These are phyloP conservation scores for Aspergillus candidus DNA, from an alignment of 2,329 filamentous ascomycete species.

Conservation along the genomic window DNA sequence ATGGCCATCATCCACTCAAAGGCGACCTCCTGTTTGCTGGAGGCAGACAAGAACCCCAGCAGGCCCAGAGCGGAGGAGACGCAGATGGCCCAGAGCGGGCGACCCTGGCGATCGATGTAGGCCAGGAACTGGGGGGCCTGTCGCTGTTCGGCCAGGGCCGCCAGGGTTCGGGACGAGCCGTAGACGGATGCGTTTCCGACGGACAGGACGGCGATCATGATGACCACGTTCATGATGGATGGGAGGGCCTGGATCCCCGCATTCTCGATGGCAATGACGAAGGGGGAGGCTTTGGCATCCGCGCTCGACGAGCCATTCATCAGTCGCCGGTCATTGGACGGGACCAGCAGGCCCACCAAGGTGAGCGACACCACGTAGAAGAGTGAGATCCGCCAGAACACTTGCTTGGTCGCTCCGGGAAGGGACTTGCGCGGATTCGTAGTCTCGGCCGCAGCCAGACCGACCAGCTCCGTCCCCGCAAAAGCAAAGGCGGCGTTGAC, in stretches of 20 bases:
- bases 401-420: conserved; percentile 82
- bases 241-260: conserved; percentile 76
- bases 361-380: conserved; percentile 84
- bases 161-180: conserved; percentile 82
- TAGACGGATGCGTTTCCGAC: conserved; percentile 92
- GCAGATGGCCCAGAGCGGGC: conserved; percentile 67
- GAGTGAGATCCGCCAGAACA: conserved; percentile 87
- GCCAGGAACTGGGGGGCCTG: conserved; percentile 71
- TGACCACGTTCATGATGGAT: conserved; percentile 91
- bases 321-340: conserved; percentile 61
- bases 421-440: conserved; percentile 61
- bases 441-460: conserved; percentile 55
- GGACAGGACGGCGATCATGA: conserved; percentile 81
- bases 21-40: conserved; percentile 53
- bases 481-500: conserved; percentile 60
- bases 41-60: conserved; percentile 69
- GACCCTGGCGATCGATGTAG: conserved; percentile 77
- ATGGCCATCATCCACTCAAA: conserved; percentile 77
- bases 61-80: conserved; percentile 64
- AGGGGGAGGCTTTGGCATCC: conserved; percentile 74
- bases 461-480: conserved; percentile 57
- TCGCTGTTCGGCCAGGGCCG: conserved; percentile 79
- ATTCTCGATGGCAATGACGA: conserved; percentile 85
- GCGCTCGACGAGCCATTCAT: conserved; percentile 52
- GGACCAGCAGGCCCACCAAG: conserved; percentile 76